Evolutionary conservation across 1,284 basidiomycete genomes (phyloP), one percentile per base, ranked within the genome.

Genomic region (Puccinia hordei): DNA sequence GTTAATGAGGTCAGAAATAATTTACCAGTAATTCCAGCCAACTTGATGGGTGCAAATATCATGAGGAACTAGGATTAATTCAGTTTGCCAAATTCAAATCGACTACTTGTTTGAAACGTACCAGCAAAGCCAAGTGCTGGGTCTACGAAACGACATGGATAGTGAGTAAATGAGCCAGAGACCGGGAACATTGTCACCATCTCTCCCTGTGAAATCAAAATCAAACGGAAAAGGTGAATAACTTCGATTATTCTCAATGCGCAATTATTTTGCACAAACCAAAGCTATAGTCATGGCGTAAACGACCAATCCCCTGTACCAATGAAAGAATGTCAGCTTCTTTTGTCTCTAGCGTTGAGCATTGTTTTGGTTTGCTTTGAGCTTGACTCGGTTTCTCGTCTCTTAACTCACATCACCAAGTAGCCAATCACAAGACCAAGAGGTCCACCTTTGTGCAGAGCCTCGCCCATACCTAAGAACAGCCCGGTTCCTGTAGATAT

Each of bases 131-230:
- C 75, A 35, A 77, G 41, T 35, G 75, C 75, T 53, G 75, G 75
- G 49, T 77, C 63, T 15, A 66, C 61, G 27, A 77, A 77, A 19
- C 75, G 24, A 27, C 46, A 53, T 33, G 74, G 49, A 35, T 77
- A 77, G 51, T 77, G 74, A 19, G 49, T 68, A 30, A 77, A 68
- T 27, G 74, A 24, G 35, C 74, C 74, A 22, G 68, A 53, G 10
- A 71, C 68, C 35, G 74, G 74, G 66, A 66, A 77, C 74, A 77
- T 77, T 17, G 74, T 77, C 4, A 77, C 63, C 74, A 77, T 77
- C 41, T 77, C 74, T 22, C 74, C 74, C 74, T 77, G 51, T 24
- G 44, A 3, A n/a, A 6, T 15, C 27, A 49, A 41, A 41, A 69
- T 3, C 1, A 41, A 38, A 15, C 2, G 1, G 27, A 19, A 51